phyloP scores from a whole-genome alignment of 306 rosid genomes.

The Adenanthera pavonina region DNA sequence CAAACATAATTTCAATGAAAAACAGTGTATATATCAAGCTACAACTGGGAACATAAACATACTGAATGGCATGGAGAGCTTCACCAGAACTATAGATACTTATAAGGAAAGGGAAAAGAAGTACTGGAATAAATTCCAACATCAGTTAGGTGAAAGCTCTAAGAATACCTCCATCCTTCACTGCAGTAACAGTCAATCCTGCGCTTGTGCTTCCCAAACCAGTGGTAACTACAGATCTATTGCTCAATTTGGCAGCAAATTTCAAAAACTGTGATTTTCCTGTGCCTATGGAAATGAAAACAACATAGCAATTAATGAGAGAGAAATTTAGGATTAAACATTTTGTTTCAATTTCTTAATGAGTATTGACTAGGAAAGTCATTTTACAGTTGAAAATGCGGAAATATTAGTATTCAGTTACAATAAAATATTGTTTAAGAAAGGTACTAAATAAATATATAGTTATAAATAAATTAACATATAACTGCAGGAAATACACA shows the following conservation, averaged over 20 bases:
- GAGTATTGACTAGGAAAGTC: conserved; percentile 24
- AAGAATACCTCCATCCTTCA: conserved; percentile 84
- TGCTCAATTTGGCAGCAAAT: conserved; percentile 92
- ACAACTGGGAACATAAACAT: conserved; percentile 34
- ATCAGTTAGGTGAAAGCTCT: neutral
- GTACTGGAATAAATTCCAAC: neutral
- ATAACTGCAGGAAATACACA: conserved; percentile 25
- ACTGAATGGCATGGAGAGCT: conserved; percentile 18
- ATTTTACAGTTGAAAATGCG: conserved; percentile 25
- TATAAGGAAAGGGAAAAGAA: conserved; percentile 10
- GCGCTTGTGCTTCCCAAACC: conserved; percentile 99
- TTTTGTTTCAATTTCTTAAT: conserved; percentile 18
- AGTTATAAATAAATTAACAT: conserved; percentile 17
- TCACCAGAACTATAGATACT: conserved; percentile 5
- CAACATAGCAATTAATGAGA: neutral
- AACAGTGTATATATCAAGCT: conserved; percentile 5
- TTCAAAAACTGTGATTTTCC: conserved; percentile 97
- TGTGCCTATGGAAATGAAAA: conserved; percentile 60
- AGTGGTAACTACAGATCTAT: conserved; percentile 93
- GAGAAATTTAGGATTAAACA: conserved; percentile 26
- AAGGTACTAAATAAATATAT: neutral
- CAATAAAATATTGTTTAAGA: neutral
- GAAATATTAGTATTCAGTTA: neutral
- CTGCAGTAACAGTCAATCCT: conserved; percentile 95
- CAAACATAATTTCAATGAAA: conserved; percentile 10